A percentile compares a stretch with the other conserved stretches of the same genome.
Evolutionary conservation across 176 grass and related monocot species (phyloP).

Genomic region (Oryza meridionalis): DNA sequence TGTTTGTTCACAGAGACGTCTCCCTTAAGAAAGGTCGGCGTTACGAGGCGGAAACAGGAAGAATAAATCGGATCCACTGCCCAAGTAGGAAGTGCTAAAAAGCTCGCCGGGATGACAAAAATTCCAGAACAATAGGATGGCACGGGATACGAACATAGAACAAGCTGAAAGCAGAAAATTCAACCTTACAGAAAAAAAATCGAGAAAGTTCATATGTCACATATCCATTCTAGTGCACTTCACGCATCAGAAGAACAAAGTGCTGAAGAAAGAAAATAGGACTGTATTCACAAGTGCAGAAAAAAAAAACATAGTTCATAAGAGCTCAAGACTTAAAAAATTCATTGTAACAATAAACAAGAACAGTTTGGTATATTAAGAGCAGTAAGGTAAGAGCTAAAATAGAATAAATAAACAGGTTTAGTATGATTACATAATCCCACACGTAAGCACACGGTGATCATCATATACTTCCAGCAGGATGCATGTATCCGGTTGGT

Average conservation of each 20-base stretch:
- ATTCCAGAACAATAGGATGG: neutral
- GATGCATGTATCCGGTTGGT: slow-evolving; percentile 20
- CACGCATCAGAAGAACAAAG: neutral
- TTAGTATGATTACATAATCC: slow-evolving; percentile 27
- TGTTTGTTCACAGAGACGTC: slow-evolving; percentile 6
- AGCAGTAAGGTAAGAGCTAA: neutral
- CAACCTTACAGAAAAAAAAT: neutral
- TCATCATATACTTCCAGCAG: slow-evolving; percentile 15
- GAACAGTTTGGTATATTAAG: neutral
- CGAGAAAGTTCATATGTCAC: neutral
- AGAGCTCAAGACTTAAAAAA: neutral
- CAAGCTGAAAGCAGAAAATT: slow-evolving; percentile 9
- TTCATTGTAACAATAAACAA: neutral
- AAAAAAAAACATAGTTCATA: neutral
- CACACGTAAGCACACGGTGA: neutral
- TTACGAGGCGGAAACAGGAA: neutral
- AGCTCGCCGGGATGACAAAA: neutral
- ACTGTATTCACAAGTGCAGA: neutral
- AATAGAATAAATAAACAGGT: slow-evolving; percentile 16
- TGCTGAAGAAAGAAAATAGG: neutral
- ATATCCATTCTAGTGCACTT: neutral
- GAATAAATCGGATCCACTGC: neutral
- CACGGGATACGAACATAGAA: neutral
- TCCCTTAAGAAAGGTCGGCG: neutral
- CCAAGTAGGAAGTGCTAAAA: neutral